A percentile compares a stretch with the other conserved stretches of the same genome.
Conservation (phyloP, 306 rosid species). For the Senna siamea region DNA sequence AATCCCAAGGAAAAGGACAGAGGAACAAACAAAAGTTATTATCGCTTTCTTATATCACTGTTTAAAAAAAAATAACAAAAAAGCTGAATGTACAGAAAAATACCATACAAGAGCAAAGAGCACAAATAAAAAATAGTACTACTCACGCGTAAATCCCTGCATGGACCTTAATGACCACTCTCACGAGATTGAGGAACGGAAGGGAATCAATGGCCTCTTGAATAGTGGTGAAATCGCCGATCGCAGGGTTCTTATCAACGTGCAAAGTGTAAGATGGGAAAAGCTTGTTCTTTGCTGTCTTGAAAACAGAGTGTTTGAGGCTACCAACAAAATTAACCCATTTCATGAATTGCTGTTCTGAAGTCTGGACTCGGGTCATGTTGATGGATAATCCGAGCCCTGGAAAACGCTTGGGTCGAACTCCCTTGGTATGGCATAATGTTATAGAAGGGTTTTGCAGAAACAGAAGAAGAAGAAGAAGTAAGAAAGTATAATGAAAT, state of each 20-base stretch:
- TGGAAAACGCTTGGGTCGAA: slow-evolving; percentile 46
- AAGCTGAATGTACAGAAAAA: slow-evolving; percentile 25
- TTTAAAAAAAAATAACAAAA: too few species aligned
- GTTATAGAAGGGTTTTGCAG: slow-evolving; percentile 43
- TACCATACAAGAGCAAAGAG: background rate
- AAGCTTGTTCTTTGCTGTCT: slow-evolving; percentile 79
- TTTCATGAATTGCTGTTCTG: slow-evolving; percentile 88
- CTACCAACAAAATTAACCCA: slow-evolving; percentile 90
- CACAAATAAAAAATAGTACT: background rate
- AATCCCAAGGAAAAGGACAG: slow-evolving; percentile 39
- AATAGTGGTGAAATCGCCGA: slow-evolving; percentile 75
- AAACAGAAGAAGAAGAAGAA: slow-evolving; percentile 50
- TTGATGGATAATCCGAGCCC: slow-evolving; percentile 43
- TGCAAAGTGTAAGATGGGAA: slow-evolving; percentile 77
- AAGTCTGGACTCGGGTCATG: slow-evolving; percentile 61
- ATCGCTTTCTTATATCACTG: too few species aligned
- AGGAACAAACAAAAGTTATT: slow-evolving; percentile 10
- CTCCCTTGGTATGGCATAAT: slow-evolving; percentile 67
- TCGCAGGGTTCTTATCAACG: slow-evolving; percentile 62
- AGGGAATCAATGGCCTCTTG: slow-evolving; percentile 93
- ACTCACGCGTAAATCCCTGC: slow-evolving; percentile 98
- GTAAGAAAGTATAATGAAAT: slow-evolving; percentile 41
- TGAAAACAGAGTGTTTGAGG: slow-evolving; percentile 79
- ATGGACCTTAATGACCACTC: slow-evolving; percentile 92
- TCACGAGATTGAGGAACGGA: slow-evolving; percentile 75